Evolutionary conservation across 371 early-diverging fungal genomes (phyloP), one percentile per base, ranked within the genome.

Genomic region (Haplosporangium sp.): DNA sequence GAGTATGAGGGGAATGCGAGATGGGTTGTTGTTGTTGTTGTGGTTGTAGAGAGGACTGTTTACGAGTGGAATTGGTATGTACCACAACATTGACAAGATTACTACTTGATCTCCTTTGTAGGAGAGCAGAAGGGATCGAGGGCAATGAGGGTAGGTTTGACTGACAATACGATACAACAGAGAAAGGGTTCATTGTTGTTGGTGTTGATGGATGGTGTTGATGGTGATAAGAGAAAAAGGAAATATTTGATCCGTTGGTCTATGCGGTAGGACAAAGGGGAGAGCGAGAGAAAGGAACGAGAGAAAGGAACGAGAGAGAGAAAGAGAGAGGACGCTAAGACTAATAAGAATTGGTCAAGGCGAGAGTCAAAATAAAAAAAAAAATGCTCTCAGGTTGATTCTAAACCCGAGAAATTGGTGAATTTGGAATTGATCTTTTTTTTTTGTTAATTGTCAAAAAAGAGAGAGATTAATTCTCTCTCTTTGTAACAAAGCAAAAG

Each of bases 141-240:
- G 60, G 63, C 45, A 75, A 62, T 27, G 74, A 65, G 20, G 69
- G 69, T 39, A 70, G 63, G 39, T 70, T 76, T 45, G 58, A 52
- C 38, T 64, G 69, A 55, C 59, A 63, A 40, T 74, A 61, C 39
- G 71, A 67, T 8, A 77, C 69, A 27, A 72, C 72, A 50, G 73
- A 65, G 60, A 77, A 77, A 15, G 77, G 72, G 60, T 69, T 69
- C 73, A 77, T 77, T 45, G 10, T 45, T 45, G 45, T 44, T 44
- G 44, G 13, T 44, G 42, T 42, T 42, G n/a, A n/a, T n/a, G n/a
- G n/a, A n/a, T n/a, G n/a, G n/a, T n/a, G 42, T 42, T 13, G 45
- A 45, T 13, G 45, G 10, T 45, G 45, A n/a, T 2, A n/a, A 8
- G 52, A 9, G 50, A 17, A 8, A 45, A 45, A 45, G 45, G 45